Base-by-base conservation (phyloP, 2,329 filamentous ascomycete species). In the Botrytis sinoallii region DNA sequence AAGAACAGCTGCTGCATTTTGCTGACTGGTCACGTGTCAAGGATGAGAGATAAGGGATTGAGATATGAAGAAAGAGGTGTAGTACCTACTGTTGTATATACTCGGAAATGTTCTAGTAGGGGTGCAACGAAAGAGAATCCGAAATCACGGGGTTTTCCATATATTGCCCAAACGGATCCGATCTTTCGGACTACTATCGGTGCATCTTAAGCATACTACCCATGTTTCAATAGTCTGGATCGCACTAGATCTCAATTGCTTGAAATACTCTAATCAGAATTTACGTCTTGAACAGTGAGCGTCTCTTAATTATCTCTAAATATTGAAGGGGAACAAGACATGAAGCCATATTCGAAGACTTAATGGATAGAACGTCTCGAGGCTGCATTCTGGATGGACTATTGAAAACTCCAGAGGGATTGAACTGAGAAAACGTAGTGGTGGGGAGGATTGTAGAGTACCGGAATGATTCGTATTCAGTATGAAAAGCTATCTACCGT, bases 131-230 rank as follows among this genome's bases (percentile, higher is more conserved):
- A n/a, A 16, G 12, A 5, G 12, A n/a, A n/a, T 52, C 12, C 25
- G 25, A 52, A n/a, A n/a, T 16, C 4, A n/a, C 12, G 48, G 4
- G 48, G 14, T 0, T 52, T n/a, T 7, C 12, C 22, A 52, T 52
- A 2, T n/a, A 7, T n/a, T 7, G 25, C 2, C 12, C 4, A 52
- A 16, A 52, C 2, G 0, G 1, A 52, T n/a, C 25, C 16, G 25
- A n/a, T 52, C 25, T n/a, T n/a, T n/a, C 25, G 25, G 25, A 52
- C 12, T n/a, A 14, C 16, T 14, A 52, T 52, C 12, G 25, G 12
- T 52, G 25, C 5, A 52, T 16, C 48, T 52, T 12, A 52, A 52
- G 12, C 10, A 52, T 14, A 14, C 4, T 52, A 52, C 2, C 2
- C 25, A 7, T n/a, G 25, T 52, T 52, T 16, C 25, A 52, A 52